Base-by-base conservation (phyloP, 2,329 filamentous ascomycete genomes). In the Phialemonium atrogriseum region DNA sequence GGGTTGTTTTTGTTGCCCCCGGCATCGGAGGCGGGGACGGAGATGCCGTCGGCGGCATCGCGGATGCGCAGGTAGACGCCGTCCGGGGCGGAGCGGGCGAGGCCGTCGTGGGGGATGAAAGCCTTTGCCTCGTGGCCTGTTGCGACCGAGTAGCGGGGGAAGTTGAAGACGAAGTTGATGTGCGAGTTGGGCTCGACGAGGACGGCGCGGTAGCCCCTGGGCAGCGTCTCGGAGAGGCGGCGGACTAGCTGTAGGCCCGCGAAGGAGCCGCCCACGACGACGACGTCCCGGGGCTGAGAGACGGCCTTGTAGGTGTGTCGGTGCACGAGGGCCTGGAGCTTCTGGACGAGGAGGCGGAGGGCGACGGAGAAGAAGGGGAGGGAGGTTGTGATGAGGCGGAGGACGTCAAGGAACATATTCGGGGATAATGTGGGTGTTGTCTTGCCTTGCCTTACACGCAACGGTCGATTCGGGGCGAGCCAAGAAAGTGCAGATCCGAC, bases 171-270 rank as follows among this genome's bases (percentile, higher is more conserved):
- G 31, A 60, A 64, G 36, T 69, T 59, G 36, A 69, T 61, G 43
- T 69, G 66, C 4, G 56, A 59, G 37, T 66, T 65, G 42, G 56
- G 62, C 46, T 70, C 66, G 14, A 70, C 45, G 4, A 66, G 36
- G 0, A 66, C 37, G 4, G 68, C 60, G n/a, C 53, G 47, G 36
- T 60, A 67, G 4, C 61, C 60, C 0, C 55, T 57, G 0, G 63
- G 62, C 0, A 68, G 37, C 1, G 57, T 51, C 15, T 59, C 47
- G 3, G 52, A 46, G 1, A 67, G 52, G 7, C 45, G 44, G 16
- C 48, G 45, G 1, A 53, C 57, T 9, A 57, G 40, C 13, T 51
- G 43, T 15, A 52, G 48, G 3, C 64, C 64, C 0, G 55, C 58
- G 36, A 64, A 68, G 0, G 62, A 66, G 7, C 55, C 64, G 17